Percentiles rank a stretch among this genome's conserved stretches.
Conservation (phyloP, 2,329 filamentous ascomycete species). For the Cladobotryum protrusum region DNA sequence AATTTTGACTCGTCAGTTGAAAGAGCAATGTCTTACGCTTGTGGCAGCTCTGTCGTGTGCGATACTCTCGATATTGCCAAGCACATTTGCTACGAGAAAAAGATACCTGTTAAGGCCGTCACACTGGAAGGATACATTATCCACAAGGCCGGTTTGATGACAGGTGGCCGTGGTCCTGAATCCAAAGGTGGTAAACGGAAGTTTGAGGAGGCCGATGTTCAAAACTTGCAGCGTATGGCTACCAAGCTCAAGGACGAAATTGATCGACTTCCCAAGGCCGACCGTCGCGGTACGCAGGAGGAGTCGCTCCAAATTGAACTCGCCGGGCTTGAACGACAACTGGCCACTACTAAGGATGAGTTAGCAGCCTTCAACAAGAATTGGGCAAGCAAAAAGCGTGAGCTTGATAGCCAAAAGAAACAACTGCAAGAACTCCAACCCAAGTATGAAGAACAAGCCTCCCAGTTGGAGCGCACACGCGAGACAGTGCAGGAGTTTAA, state of each 20-base stretch:
- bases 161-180: constrained; percentile 77
- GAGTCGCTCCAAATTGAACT: constrained; percentile 77
- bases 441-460: constrained; percentile 67
- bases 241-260: constrained; percentile 74
- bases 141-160: constrained; percentile 94
- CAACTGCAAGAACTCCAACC: constrained; percentile 72
- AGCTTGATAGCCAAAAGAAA: constrained; percentile 65
- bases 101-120: constrained; percentile 86
- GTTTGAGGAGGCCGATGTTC: constrained; percentile 86
- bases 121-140: constrained; percentile 94
- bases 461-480: constrained; percentile 56
- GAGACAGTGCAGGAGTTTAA: constrained; percentile 47
- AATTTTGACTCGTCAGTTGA: constrained; percentile 86
- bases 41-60: constrained; percentile 90
- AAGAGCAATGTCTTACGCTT: constrained; percentile 90
- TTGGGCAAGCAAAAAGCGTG: constrained; percentile 73
- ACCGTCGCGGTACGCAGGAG: constrained; percentile 69
- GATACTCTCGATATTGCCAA: constrained; percentile 83
- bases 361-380: constrained; percentile 75
- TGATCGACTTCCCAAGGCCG: constrained; percentile 69
- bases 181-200: constrained; percentile 69
- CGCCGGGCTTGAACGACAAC: constrained; percentile 68
- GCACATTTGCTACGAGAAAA: constrained; percentile 77
- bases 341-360: constrained; percentile 68
- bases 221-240: constrained; percentile 71